These are phyloP conservation scores for Cicer bijugum DNA, from an alignment of 306 rosid genomes.

Conservation along the genomic window DNA sequence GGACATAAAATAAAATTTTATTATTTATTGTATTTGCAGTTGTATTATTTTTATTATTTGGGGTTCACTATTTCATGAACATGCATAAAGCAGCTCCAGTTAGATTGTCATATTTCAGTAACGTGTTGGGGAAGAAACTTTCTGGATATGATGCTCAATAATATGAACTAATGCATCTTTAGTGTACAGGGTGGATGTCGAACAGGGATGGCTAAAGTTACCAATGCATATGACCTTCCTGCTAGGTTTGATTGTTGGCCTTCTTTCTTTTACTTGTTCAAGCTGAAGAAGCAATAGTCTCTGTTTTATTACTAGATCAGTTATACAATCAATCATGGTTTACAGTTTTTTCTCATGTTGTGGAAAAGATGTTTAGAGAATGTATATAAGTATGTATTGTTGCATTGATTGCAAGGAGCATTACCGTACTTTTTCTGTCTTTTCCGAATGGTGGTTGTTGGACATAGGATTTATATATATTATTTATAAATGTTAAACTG, in stretches of 20 bases:
- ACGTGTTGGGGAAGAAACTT: conserved; percentile 7
- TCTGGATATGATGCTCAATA: conserved; percentile 31
- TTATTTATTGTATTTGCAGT: neutral
- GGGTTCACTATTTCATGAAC: conserved; percentile 33
- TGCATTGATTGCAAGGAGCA: conserved; percentile 35
- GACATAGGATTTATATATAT: neutral
- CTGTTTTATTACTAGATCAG: conserved; percentile 13
- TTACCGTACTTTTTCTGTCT: conserved; percentile 21
- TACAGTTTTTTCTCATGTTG: conserved; percentile 27
- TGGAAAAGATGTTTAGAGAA: conserved; percentile 3
- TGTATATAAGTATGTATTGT: conserved; percentile 14
- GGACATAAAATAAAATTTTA: conserved; percentile 15
- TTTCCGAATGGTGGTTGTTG: conserved; percentile 5
- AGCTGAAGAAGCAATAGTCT: conserved; percentile 13
- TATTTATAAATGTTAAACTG: conserved; percentile 2
- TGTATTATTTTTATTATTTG: conserved; percentile 25
- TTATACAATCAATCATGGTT: conserved; percentile 21
- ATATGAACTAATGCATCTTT: conserved; percentile 45
- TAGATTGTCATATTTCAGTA: conserved; percentile 31
- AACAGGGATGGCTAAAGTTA: conserved; percentile 96
- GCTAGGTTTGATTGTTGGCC: conserved; percentile 69
- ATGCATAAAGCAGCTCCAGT: conserved; percentile 9
- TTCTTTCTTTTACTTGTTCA: conserved; percentile 34
- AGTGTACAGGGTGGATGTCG: conserved; percentile 92
- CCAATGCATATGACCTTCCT: conserved; percentile 94